A percentile compares a stretch with the other conserved stretches of the same genome.
These are phyloP conservation scores for Excoecaria cochinchinensis DNA, from an alignment of 345 rosid genomes.

Conservation along the genomic window DNA sequence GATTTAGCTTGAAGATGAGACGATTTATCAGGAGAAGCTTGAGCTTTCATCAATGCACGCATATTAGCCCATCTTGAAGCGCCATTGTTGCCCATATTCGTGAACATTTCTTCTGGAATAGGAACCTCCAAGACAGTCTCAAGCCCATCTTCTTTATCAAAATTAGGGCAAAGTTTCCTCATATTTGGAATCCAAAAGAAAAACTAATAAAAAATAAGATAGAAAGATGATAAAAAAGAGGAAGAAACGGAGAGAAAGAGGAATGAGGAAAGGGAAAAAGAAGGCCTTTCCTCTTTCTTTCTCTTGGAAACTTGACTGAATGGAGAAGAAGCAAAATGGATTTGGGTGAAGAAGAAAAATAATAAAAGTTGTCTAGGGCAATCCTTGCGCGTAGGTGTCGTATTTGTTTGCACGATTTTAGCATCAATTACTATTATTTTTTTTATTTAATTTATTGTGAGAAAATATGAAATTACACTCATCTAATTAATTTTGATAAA, in stretches of 20 bases:
- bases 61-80: constrained; percentile 75
- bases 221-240: not conserved
- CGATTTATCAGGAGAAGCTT: constrained; percentile 26
- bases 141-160: constrained; percentile 55
- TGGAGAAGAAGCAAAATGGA: not conserved
- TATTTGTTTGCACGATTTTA: constrained; percentile 58
- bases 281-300: constrained; percentile 19
- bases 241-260: constrained; percentile 17
- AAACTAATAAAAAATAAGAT: too few species aligned
- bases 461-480: too few species aligned
- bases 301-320: constrained; percentile 1
- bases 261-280: constrained; percentile 14
- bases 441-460: too few species aligned
- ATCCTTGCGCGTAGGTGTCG: constrained; percentile 56
- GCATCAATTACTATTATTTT: constrained; percentile 6
- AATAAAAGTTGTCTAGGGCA: constrained; percentile 26
- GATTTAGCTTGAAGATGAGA: constrained; percentile 70
- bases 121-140: constrained; percentile 81
- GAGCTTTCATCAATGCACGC: constrained; percentile 71
- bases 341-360: not conserved
- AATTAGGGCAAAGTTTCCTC: constrained; percentile 66
- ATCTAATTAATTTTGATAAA: too few species aligned
- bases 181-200: constrained; percentile 13
- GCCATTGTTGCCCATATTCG: constrained; percentile 58
- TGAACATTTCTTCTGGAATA: constrained; percentile 71